phyloP scores from a whole-genome alignment of 2,329 filamentous ascomycete genomes.

The Clarireedia monteithiana region DNA sequence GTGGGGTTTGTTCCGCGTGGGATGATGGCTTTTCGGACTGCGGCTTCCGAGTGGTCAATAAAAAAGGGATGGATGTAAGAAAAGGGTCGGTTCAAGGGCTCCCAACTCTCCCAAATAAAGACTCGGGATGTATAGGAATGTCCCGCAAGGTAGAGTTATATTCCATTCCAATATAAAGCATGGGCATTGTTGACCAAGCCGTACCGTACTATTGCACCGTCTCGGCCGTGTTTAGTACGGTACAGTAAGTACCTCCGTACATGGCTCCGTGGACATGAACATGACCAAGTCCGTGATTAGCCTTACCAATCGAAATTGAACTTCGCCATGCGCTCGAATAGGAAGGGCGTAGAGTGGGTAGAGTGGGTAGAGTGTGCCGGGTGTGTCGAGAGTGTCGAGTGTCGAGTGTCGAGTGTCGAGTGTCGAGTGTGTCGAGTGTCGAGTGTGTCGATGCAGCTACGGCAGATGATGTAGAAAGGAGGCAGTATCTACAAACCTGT shows the following conservation, averaged over 20 bases:
- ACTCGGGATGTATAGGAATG: no score
- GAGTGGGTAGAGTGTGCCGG: no score
- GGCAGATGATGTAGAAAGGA: constrained; percentile 2
- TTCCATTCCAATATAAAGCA: neutral
- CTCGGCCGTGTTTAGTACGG: no score
- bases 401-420: no score
- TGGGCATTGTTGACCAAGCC: no score
- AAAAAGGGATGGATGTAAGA: neutral
- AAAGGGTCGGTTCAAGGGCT: neutral
- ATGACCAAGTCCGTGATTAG: neutral
- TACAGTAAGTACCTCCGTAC: no score
- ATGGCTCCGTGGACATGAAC: no score
- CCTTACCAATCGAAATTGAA: neutral
- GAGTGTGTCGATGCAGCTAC: neutral
- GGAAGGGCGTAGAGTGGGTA: neutral
- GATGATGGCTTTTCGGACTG: no score
- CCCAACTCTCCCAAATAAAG: neutral
- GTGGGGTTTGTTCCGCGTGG: neutral
- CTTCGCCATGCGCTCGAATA: neutral
- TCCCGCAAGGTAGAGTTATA: neutral
- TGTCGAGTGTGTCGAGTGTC: no score
- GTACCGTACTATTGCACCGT: no score
- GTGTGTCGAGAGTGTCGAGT: no score
- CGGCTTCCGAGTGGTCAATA: neutral
- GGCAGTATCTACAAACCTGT: neutral